phyloP scores from a whole-genome alignment of 2,329 filamentous ascomycete genomes.

The Penicillium sp. region DNA sequence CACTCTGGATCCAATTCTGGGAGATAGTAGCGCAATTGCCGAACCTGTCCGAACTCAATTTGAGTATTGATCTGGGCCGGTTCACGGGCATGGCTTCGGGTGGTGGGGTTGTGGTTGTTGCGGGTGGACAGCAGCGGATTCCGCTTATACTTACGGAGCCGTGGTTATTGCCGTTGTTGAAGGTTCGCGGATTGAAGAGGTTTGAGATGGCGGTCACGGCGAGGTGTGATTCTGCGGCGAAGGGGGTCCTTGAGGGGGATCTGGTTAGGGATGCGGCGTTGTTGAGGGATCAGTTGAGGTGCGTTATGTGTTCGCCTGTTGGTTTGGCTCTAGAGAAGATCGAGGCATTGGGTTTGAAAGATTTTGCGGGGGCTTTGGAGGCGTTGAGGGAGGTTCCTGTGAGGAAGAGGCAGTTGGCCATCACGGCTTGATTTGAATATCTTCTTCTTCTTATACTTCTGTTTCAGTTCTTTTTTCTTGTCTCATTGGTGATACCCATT shows the following conservation, averaged over 20 bases:
- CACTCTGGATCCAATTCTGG: constrained; percentile 36
- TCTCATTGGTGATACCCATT: background rate
- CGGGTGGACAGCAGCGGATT: constrained; percentile 25
- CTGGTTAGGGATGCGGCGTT: constrained; percentile 27
- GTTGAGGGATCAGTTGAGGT: constrained; percentile 28
- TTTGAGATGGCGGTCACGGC: constrained; percentile 39
- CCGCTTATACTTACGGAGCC: constrained; percentile 26
- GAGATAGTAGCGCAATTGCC: constrained; percentile 19
- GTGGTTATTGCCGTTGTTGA: constrained; percentile 33
- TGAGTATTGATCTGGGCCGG: constrained; percentile 35
- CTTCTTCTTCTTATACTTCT: background rate
- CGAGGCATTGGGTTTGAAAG: constrained; percentile 1
- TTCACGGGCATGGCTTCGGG: constrained; percentile 24
- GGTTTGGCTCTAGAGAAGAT: constrained; percentile 6
- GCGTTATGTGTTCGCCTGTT: constrained; percentile 25
- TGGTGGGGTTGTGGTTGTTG: constrained; percentile 10
- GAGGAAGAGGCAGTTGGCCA: constrained; percentile 23
- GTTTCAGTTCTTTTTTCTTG: background rate
- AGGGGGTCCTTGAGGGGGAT: constrained; percentile 28
- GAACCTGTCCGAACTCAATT: constrained; percentile 19
- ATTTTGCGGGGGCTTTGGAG: constrained; percentile 4
- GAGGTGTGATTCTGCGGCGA: constrained; percentile 31
- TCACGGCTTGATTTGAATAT: constrained; percentile 28
- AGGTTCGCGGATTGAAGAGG: constrained; percentile 26
- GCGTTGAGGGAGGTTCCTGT: background rate